Conservation (phyloP, 2,329 filamentous ascomycete genomes). For the Fusarium pseudoanthophilum region DNA sequence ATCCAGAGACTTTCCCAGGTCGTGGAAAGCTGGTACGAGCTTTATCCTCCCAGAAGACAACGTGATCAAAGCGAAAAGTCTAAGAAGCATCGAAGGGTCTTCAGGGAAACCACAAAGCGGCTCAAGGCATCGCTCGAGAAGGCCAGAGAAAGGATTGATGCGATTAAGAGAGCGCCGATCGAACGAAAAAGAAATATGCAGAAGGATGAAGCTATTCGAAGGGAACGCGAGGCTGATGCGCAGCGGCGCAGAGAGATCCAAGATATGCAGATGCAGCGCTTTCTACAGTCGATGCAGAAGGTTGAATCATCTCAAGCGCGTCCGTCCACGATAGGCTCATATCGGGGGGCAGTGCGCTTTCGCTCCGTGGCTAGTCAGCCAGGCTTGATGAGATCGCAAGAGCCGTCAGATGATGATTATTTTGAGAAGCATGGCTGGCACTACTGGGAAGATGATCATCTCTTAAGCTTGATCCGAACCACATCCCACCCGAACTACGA, state of each 20-base stretch:
- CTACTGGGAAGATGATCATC: conserved; percentile 42
- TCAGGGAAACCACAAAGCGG: neutral
- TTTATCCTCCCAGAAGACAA: conserved; percentile 6
- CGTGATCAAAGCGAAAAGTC: neutral
- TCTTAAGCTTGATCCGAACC: conserved; percentile 41
- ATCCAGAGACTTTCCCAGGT: conserved; percentile 19
- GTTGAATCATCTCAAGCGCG: neutral
- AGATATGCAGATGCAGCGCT: conserved; percentile 34
- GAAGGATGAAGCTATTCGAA: conserved; percentile 13
- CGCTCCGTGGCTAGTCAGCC: conserved; percentile 6
- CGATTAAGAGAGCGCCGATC: neutral
- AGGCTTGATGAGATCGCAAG: neutral
- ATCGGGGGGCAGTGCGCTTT: neutral
- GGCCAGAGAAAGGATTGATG: conserved; percentile 17
- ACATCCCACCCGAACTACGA: conserved; percentile 18
- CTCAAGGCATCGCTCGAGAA: conserved; percentile 8
- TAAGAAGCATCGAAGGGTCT: conserved; percentile 2
- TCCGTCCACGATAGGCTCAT: neutral
- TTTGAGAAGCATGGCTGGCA: conserved; percentile 42
- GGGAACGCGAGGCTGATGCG: conserved; percentile 6
- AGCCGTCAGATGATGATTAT: conserved; percentile 22
- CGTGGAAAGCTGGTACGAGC: conserved; percentile 19
- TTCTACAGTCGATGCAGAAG: conserved; percentile 31
- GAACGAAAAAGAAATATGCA: conserved; percentile 2
- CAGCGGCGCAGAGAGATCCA: neutral